A percentile compares a stretch with the other conserved stretches of the same genome.
Evolutionary conservation across 768 basidiomycete species (phyloP).

Genomic region (Tephrocybe sp.): DNA sequence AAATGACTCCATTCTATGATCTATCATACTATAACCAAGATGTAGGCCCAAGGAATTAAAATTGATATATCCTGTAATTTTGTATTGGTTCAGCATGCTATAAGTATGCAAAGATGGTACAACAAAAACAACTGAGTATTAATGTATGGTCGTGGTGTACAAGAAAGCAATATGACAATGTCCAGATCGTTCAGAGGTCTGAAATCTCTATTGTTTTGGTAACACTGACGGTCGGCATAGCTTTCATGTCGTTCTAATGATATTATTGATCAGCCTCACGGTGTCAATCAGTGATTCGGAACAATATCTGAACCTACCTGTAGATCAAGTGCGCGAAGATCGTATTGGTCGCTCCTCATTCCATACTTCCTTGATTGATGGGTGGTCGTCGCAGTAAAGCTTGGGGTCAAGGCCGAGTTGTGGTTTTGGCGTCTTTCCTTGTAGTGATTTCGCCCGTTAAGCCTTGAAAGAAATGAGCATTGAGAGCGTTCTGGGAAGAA

Average conservation of each 20-base stretch:
- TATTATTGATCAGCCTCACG: neutral
- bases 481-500: no score
- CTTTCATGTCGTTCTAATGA: neutral
- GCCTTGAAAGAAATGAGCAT: constrained; percentile 11
- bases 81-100: no score
- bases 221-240: constrained; percentile 19
- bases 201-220: constrained; percentile 21
- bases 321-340: constrained; percentile 7
- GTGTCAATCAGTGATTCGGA: neutral
- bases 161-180: no score
- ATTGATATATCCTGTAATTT: no score
- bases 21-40: no score
- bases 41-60: no score
- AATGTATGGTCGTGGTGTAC: no score
- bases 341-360: constrained; percentile 10
- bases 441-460: constrained; percentile 20
- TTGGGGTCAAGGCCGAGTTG: constrained; percentile 9
- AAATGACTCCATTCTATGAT: no score
- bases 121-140: no score
- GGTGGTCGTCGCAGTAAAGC: neutral
- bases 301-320: constrained; percentile 3
- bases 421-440: constrained; percentile 11
- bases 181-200: constrained; percentile 13
- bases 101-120: no score
- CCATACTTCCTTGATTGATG: constrained; percentile 2